phyloP scores from a whole-genome alignment of 2,329 filamentous ascomycete genomes.

The Fusarium torreyae region DNA sequence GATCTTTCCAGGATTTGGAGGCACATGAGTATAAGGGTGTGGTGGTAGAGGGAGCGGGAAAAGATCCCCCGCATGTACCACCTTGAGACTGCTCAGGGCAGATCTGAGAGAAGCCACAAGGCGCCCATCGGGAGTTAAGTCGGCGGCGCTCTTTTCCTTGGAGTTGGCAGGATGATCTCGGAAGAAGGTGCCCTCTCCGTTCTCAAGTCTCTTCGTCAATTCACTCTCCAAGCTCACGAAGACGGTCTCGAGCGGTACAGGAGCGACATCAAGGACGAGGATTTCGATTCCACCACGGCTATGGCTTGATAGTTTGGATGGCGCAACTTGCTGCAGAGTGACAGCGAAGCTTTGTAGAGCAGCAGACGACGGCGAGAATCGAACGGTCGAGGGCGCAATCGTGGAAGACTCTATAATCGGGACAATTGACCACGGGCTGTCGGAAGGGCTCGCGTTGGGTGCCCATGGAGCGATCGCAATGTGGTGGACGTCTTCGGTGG shows the following conservation, averaged over 20 bases:
- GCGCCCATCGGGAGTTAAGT: constrained; percentile 66
- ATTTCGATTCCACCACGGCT: constrained; percentile 87
- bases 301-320: constrained; percentile 80
- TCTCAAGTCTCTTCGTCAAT: constrained; percentile 82
- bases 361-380: constrained; percentile 80
- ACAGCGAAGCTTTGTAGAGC: constrained; percentile 86
- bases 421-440: constrained; percentile 86
- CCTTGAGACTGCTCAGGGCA: constrained; percentile 78
- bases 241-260: constrained; percentile 85
- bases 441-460: constrained; percentile 70
- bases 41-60: constrained; percentile 83
- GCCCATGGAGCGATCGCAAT: constrained; percentile 83
- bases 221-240: constrained; percentile 90
- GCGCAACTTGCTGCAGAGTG: constrained; percentile 79
- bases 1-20: constrained; percentile 87
- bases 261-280: constrained; percentile 83
- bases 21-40: constrained; percentile 88
- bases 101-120: constrained; percentile 79
- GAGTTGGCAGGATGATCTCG: constrained; percentile 68
- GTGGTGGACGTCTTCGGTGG: constrained; percentile 65
- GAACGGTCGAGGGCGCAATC: constrained; percentile 82
- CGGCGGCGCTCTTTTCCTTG: constrained; percentile 57
- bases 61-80: constrained; percentile 88
- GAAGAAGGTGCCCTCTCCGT: constrained; percentile 87
- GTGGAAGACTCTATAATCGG: constrained; percentile 77